Evolutionary conservation across 495 filamentous ascomycete species (phyloP), one percentile per base, ranked within the genome.

Genomic region (Aspergillus indologenus): DNA sequence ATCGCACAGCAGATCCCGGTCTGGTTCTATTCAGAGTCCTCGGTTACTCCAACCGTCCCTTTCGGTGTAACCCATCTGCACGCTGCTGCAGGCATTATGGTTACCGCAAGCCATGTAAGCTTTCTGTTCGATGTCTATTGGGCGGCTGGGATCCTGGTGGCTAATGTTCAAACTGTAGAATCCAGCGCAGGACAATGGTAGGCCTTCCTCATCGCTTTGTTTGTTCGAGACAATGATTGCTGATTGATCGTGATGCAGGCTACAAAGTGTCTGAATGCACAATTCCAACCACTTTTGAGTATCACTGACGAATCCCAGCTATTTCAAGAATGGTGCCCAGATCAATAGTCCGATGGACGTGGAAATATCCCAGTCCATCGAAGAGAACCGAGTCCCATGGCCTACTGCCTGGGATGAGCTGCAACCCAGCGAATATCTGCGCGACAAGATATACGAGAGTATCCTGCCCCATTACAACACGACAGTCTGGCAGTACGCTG

Each of bases 261-360:
- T 90, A 89, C 71, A 90, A 90, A 73, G 87, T 90, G 68, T 82
- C 71, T 50, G 74, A 57, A 44, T 44, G 57, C 43, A 46, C 55
- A 22, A 42, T 22, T 42, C 34, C 51, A 42, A 50, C 56, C 23
- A 43, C 23, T 15, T 19, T 46, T 55, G 40, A 57, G 7, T 24
- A 29, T 45, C 24, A 57, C 62, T 67, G 49, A 65, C 61, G 45
- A 50, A 23, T 21, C 45, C 31, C 61, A 79, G 76, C 22, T 89
- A 88, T 71, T 87, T 84, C 72, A 76, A 70, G 51, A 88, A 87
- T 66, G 87, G 85, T 15, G 87, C 85, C 59, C 87, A 90, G 67
- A 88, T 89, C 59, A 85, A 88, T 51, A 75, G 84, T 17, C 87
- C 87, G 2, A 74, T 83, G 61, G 87, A 90, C 60, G 71, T 65